Evolutionary conservation across 176 grass and related monocot species (phyloP), one percentile per base, ranked within the genome.

Genomic region (Triticum turgidum): DNA sequence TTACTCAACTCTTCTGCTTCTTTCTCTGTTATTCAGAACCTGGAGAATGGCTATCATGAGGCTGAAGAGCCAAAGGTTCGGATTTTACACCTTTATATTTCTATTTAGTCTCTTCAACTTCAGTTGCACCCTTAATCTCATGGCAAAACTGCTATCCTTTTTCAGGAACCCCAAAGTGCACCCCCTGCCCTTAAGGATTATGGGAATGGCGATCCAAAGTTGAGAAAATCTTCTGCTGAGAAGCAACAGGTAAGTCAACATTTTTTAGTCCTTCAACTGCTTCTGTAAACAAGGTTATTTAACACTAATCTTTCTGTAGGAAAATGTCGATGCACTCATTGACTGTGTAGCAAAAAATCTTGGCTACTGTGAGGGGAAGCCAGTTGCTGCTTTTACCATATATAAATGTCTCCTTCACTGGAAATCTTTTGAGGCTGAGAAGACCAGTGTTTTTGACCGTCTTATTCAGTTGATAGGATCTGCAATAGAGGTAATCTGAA

Each of bases 371-470:
- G 86, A 86, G 37, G 96, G 88, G 79, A 98, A 98, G 85, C 96
- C 96, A 83, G 92, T 96, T 77, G 97, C 97, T 82, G 94, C 92
- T 47, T 85, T 94, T 83, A 96, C 92, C 35, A 99, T 96, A 84
- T 99, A 99, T 88, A 99, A 90, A 88, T 99, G 97, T 56, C 97
- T 99, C 61, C 90, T 99, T 76, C 89, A 96, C 65, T 99, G 97
- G 97, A 99, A 99, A 86, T 99, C 94, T 72, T 99, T 99, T 58
- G 97, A 99, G 86, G 94, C 97, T 39, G 97, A 99, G 61, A 99
- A 89, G 86, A 94, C 97, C 15, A 94, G 88, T 78, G 97, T 99
- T 75, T 99, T 99, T 94, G 97, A 99, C 78, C 87, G 94, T 79
- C 94, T 99, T 82, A 94, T 99, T 82, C 94, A 99, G 87, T 88